Evolutionary conservation across 2,329 filamentous ascomycete genomes (phyloP), one percentile per base, ranked within the genome.

Genomic region (Botrytis tulipae): DNA sequence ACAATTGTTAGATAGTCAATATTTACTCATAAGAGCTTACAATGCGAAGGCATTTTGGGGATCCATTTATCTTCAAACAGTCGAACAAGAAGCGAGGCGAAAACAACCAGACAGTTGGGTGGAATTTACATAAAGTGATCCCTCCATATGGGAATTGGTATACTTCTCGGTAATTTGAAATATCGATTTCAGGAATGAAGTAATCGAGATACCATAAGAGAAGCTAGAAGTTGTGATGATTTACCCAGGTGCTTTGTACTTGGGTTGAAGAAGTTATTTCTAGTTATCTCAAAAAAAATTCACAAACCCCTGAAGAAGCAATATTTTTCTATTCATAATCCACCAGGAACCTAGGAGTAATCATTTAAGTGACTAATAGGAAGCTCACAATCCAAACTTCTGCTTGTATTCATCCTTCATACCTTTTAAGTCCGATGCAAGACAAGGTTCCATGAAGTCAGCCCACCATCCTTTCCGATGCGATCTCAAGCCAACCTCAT

Each of bases 401-500:
- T 63, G 61, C 75, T 37, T 29, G 32, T 73, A 73, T 63, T 73
- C 67, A 42, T 73, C 59, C 35, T 62, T 62, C 22, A 71, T 40
- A 14, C 37, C 51, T 4, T 46, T 70, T 10, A 71, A 46, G 18
- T 73, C 48, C 35, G 40, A 71, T 42, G 72, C 67, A 35, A 57
- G n/a, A 29, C 70, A 71, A 20, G 72, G 67, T 40, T 32, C 54
- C 40, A 71, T 42, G 18, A 35, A 57, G 37, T 71, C 72, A n/a
- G 37, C 61, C 37, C 44, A 71, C 72, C 72, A 73, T 22, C 72
- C 67, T 63, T 62, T 63, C 8, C 48, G 68, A 71, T 73, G 72
- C 10, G 51, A 62, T 20, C 35, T 63, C 22, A 71, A 51, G 25
- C 72, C 67, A 16, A 73, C 44, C 16, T 73, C 46, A 25, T 73